Evolutionary conservation across 352 stramenopile genomes (phyloP), one percentile per base, ranked within the genome.

Genomic region (Globisporangium takayamanum): DNA sequence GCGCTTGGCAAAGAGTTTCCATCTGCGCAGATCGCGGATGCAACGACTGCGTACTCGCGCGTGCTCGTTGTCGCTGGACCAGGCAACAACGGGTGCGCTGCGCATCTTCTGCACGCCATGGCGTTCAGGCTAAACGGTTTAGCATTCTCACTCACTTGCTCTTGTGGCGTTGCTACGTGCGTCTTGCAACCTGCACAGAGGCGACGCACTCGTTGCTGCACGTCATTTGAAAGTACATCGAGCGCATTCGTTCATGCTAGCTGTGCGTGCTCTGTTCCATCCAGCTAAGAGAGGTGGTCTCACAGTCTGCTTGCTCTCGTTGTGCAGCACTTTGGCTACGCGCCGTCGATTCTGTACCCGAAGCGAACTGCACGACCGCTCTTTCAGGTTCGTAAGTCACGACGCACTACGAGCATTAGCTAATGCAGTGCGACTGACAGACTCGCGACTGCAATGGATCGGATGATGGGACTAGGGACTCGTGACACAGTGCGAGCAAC

Each of bases 141-240:
- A 10, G 30, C 30, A 36, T 36, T 36, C 7, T 10, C 33, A 39
- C 33, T 10, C 33, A 39, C 33, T 12, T 39, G 33, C 33, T 39
- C 33, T 3, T 44, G 14, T 5, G 55, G 45, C 28, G 5, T 28
- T 16, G 30, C 50, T 60, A 14, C 45, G 37, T 25, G 26, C 49
- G 8, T n/a, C 6, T 25, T 22, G 36, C 3, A 45, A 18, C 20
- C 33, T 4, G 2, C 8, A 22, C 53, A 92, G 85, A 25, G 98
- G 98, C 11, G 98, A 99, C 71, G 98, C 96, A 18, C 79, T 99
- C 15, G 98, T 99, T 0, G 97, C 97, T 50, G 96, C 97, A 22
- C 85, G 98, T 15, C 97, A 99, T 72, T 79, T 99, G 12, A 87
- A 92, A 78, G 84, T 92, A 60, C 6, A 52, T 57, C 12, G 16